Conservation (phyloP, 176 grass and related monocot genomes). For the Otatea glauca region DNA sequence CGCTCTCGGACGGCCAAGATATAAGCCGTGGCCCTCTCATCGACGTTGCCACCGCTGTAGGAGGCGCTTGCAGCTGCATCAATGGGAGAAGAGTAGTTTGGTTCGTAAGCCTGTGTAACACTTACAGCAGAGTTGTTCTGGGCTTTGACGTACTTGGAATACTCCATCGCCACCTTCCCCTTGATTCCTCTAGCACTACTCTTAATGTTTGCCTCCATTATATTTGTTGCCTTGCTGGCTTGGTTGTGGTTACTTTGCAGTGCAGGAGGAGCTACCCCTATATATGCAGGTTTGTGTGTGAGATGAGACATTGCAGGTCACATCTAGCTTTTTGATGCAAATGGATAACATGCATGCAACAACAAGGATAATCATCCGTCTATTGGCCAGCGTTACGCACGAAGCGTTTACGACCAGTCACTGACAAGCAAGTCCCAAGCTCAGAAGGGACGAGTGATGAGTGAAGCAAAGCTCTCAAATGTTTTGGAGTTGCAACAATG, state of each 20-base stretch:
- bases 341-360: slow-evolving; percentile 43
- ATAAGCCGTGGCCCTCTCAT: slow-evolving; percentile 60
- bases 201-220: slow-evolving; percentile 50
- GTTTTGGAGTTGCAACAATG: neutral
- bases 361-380: neutral
- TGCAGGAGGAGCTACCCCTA: slow-evolving; percentile 1
- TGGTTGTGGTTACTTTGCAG: slow-evolving; percentile 8
- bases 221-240: neutral
- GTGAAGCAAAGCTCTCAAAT: neutral
- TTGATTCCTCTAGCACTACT: slow-evolving; percentile 36
- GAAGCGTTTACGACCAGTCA: neutral
- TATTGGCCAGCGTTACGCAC: neutral
- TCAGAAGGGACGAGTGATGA: slow-evolving; percentile 2
- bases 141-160: slow-evolving; percentile 37
- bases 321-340: slow-evolving; percentile 18
- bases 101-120: slow-evolving; percentile 44
- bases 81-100: slow-evolving; percentile 13
- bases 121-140: slow-evolving; percentile 35
- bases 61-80: neutral
- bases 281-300: slow-evolving; percentile 26
- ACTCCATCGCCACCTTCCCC: slow-evolving; percentile 42
- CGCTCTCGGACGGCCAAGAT: slow-evolving; percentile 56
- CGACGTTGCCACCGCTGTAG: neutral
- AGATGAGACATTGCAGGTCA: slow-evolving; percentile 12
- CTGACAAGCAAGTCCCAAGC: neutral